Evolutionary conservation across 768 basidiomycete species (phyloP), one percentile per base, ranked within the genome.

Genomic region (Hirschioporus abietinus): DNA sequence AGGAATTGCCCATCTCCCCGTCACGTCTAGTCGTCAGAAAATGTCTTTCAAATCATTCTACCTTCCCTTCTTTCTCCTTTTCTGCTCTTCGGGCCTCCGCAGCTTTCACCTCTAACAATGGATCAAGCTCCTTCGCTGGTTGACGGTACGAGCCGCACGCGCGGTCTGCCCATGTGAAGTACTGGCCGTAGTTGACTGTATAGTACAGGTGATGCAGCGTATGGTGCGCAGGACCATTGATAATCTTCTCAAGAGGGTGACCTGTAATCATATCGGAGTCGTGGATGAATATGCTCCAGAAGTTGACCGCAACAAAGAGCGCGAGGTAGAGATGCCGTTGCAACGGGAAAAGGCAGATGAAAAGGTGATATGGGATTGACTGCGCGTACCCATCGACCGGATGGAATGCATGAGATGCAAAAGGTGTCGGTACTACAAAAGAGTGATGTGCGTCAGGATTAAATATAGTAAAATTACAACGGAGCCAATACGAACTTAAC

Each of bases 241-340:
- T 95, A 74, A 92, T 78, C 67, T 83, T 88, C 78, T 98, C 96
- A 5, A 97, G 84, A 4, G 88, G 80, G 74, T 93, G 90, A 2
- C 91, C 96, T 30, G 93, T 93, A 73, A 99, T 88, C 96, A 99
- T 99, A 80, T 99, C 97, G 3, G 94, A 96, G 77, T 99, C 97
- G 74, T 99, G 96, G 71, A 99, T 99, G 68, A 97, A 83, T 76
- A 99, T 95, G 68, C 81, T 88, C 97, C 97, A 98, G 72, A 91
- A 84, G 80, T 99, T 98, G 74, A 99, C 93, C 65, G 91, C 83
- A 57, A 94, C 88, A 76, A 99, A 99, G 65, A 98, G 84, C 17
- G 76, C 86, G 65, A 99, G 85, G 78, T 94, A 97, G 62, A 94
- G 72, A 68, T 82, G 79, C 67, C 93, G 93, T 72, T 99, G 95